Evolutionary conservation across 495 filamentous ascomycete genomes (phyloP).

Genomic region (Apodospora peruviana): DNA sequence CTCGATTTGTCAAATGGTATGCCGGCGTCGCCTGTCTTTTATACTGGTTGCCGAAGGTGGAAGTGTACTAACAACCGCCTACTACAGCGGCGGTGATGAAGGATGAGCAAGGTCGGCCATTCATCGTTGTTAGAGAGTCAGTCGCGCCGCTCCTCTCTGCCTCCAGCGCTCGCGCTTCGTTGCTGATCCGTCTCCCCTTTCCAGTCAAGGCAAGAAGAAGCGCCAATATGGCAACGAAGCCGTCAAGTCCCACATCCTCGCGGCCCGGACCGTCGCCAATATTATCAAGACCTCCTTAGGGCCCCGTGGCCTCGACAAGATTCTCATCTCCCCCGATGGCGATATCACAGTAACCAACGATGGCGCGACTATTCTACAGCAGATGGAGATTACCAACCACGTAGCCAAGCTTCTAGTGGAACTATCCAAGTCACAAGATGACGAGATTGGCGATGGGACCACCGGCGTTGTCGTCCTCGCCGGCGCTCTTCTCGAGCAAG

Average conservation of each 20-base stretch:
- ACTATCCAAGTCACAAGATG: slow-evolving; percentile 97
- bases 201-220: slow-evolving; percentile 96
- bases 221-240: slow-evolving; percentile 93
- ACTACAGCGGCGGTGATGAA: slow-evolving; percentile 48
- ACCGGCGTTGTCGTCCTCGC: slow-evolving; percentile 97
- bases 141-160: slow-evolving; percentile 28
- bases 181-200: slow-evolving; percentile 15
- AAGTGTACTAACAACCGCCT: slow-evolving; percentile 9
- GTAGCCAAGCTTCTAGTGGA: slow-evolving; percentile 95
- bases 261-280: slow-evolving; percentile 89
- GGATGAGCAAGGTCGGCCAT: slow-evolving; percentile 94
- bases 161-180: slow-evolving; percentile 5
- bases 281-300: slow-evolving; percentile 97
- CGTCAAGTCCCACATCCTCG: slow-evolving; percentile 95
- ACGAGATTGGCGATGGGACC: slow-evolving; percentile 98
- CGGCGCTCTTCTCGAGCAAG: slow-evolving; percentile 91
- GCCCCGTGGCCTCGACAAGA: slow-evolving; percentile 96
- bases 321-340: slow-evolving; percentile 96
- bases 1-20: slow-evolving; percentile 49
- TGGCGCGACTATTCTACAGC: slow-evolving; percentile 91
- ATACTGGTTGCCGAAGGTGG: no score
- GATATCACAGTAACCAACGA: slow-evolving; percentile 99
- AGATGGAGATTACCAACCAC: slow-evolving; percentile 99
- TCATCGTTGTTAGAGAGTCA: slow-evolving; percentile 98
- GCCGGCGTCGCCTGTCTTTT: slow-evolving; percentile 1